Evolutionary conservation across 2,329 filamentous ascomycete species (phyloP), one percentile per base, ranked within the genome.

Genomic region (Penicillium aurantiogriseum): DNA sequence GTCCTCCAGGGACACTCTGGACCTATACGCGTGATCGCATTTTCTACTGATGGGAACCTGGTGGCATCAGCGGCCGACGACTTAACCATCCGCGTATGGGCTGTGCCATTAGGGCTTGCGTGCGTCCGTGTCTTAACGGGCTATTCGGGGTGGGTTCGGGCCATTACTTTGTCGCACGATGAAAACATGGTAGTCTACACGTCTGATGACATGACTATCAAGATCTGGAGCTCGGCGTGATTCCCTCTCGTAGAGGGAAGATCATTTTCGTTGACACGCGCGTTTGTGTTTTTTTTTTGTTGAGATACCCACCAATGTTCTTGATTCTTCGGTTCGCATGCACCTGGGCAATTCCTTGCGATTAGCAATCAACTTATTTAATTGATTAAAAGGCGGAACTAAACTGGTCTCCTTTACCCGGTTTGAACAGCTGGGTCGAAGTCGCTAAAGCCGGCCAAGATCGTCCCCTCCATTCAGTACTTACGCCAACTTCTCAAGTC

Each of bases 151-250:
- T 57, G 54, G 54, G 54, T 53, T 35, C 49, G 54, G 21, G 54
- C 42, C 5, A 57, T 57, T 21, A 53, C 35, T 17, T 31, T 57
- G 42, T 39, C 36, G 27, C 15, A 3, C 25, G 49, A 57, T 31
- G 54, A 51, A 9, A 46, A 33, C 1, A 43, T 57, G 35, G 50
- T 38, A 4, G 54, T 47, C 31, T 57, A 57, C 17, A 57, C 54
- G 3, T 57, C 54, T 29, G 54, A 57, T 35, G 54, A 57, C 43
- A 57, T 57, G 54, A 57, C 54, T 31, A 57, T 57, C 49, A 57
- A 57, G 49, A 53, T 57, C 17, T 57, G 54, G 54, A n/a, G 31
- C 10, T 56, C 47, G 47, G 46, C 31, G 13, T 51, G 47, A 56
- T 35, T 46, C 4, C n/a, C 39, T 44, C 31, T 43, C 38, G 42